Percentiles rank a stretch among this genome's conserved stretches.
These are phyloP conservation scores for Pholiota conissans DNA, from an alignment of 768 basidiomycete species.

Conservation along the genomic window DNA sequence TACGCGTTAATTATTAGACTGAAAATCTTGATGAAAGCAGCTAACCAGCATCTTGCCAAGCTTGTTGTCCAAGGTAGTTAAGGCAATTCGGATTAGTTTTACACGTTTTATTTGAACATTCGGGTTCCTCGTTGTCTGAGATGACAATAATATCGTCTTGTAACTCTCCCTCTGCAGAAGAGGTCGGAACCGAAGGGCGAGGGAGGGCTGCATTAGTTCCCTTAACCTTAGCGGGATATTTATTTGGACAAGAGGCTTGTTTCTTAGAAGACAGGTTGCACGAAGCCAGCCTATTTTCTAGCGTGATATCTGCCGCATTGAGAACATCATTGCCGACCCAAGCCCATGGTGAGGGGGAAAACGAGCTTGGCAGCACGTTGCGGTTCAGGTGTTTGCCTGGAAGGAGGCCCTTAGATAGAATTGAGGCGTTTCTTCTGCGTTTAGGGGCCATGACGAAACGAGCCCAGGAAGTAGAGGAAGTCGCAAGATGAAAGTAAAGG, in stretches of 20 bases:
- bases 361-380: constrained; percentile 41
- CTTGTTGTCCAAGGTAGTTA: constrained; percentile 83
- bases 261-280: constrained; percentile 64
- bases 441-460: constrained; percentile 49
- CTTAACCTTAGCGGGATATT: constrained; percentile 30
- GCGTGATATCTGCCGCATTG: constrained; percentile 57
- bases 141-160: constrained; percentile 68
- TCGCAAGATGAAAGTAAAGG: background rate
- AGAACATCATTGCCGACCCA: constrained; percentile 77
- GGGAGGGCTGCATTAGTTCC: background rate
- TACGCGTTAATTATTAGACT: constrained; percentile 10
- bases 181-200: constrained; percentile 9
- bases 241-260: constrained; percentile 59
- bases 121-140: constrained; percentile 60
- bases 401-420: constrained; percentile 49
- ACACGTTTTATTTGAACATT: constrained; percentile 66
- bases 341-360: constrained; percentile 57
- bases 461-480: constrained; percentile 1
- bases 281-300: constrained; percentile 62
- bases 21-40: constrained; percentile 8
- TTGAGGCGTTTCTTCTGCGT: constrained; percentile 54
- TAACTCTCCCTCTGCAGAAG: constrained; percentile 38
- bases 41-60: constrained; percentile 72
- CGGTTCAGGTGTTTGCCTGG: constrained; percentile 67
- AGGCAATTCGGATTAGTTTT: constrained; percentile 81